A percentile compares a stretch with the other conserved stretches of the same genome.
Conservation (phyloP, 495 filamentous ascomycete genomes). For the Venustampulla echinocandica region DNA sequence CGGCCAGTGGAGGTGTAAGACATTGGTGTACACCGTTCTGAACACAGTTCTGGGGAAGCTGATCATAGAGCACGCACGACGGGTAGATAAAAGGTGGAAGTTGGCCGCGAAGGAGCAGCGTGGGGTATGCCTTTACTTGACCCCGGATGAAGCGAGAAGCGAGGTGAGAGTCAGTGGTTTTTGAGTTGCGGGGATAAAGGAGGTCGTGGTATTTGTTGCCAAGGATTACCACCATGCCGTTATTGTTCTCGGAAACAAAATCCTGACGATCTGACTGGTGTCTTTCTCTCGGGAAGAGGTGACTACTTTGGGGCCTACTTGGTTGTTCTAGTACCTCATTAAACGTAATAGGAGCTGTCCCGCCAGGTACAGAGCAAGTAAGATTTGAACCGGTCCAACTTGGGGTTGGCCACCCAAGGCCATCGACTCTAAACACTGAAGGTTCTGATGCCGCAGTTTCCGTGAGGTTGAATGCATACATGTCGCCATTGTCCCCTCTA, state of each 20-base stretch:
- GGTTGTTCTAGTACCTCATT: neutral
- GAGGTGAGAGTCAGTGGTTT: neutral
- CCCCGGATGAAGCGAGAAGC: constrained; percentile 2
- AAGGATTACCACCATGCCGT: neutral
- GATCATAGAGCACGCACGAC: constrained; percentile 3
- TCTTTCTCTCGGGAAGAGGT: neutral
- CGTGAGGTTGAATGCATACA: neutral
- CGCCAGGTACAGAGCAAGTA: neutral
- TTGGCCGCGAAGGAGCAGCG: constrained; percentile 5
- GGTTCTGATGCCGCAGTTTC: neutral
- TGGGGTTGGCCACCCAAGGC: neutral
- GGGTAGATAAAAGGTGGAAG: constrained; percentile 15
- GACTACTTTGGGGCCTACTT: constrained; percentile 2
- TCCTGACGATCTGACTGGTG: neutral
- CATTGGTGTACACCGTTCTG: constrained; percentile 10
- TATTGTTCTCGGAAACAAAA: neutral
- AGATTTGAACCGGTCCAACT: neutral
- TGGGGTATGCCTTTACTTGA: constrained; percentile 11
- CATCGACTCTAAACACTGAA: neutral
- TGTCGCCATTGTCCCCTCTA: neutral
- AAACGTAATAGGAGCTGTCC: neutral
- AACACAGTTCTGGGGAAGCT: constrained; percentile 1
- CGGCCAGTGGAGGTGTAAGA: constrained; percentile 6
- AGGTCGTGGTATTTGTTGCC: neutral
- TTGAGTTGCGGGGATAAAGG: neutral